Evolutionary conservation across 352 stramenopile species (phyloP).

Genomic region (Thalassiosira hispida): DNA sequence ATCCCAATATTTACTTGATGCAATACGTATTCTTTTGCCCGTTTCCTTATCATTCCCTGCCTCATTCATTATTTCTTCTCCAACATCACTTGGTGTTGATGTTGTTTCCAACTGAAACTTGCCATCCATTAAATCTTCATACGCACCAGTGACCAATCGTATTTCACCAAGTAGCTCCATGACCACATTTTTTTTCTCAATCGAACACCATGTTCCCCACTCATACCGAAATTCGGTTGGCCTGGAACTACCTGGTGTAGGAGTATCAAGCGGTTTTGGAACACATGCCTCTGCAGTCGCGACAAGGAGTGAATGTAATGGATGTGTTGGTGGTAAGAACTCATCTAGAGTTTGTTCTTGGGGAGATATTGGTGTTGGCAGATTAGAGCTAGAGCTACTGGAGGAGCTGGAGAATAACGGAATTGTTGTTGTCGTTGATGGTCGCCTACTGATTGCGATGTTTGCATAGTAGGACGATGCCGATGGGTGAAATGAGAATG

Average conservation of each 20-base stretch:
- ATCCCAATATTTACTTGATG: conserved; percentile 72
- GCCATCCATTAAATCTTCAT: conserved; percentile 50
- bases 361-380: neutral
- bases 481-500: too few species aligned
- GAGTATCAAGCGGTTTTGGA: conserved; percentile 50
- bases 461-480: too few species aligned
- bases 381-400: too few species aligned
- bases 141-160: conserved; percentile 33
- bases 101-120: neutral
- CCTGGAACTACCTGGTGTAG: neutral
- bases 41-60: conserved; percentile 25
- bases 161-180: conserved; percentile 63
- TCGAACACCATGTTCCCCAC: conserved; percentile 60
- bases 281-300: conserved; percentile 31
- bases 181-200: conserved; percentile 47
- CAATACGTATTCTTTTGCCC: conserved; percentile 55
- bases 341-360: conserved; percentile 33
- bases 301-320: conserved; percentile 22
- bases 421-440: too few species aligned
- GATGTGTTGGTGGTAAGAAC: neutral
- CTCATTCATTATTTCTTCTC: conserved; percentile 6
- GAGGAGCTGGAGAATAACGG: too few species aligned
- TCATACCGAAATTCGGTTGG: conserved; percentile 68
- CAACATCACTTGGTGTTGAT: neutral
- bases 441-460: too few species aligned